These are phyloP conservation scores for Parachaetomium inaequale DNA, from an alignment of 495 filamentous ascomycete genomes.

Conservation along the genomic window DNA sequence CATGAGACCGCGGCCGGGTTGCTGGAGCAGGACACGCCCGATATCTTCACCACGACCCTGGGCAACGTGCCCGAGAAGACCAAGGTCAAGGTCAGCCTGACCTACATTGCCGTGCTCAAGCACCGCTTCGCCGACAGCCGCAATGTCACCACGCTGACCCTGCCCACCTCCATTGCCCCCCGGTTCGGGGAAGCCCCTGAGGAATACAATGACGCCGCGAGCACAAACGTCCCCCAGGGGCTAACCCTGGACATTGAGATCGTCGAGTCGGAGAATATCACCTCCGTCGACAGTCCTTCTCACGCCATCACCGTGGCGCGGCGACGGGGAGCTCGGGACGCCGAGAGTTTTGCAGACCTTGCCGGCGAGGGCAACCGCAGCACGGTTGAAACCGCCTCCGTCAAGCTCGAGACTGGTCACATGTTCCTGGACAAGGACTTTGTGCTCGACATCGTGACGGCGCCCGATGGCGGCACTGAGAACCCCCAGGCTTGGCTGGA, in stretches of 20 bases:
- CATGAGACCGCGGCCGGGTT: conserved; percentile 12
- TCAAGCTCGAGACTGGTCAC: neutral
- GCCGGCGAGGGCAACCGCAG: conserved; percentile 4
- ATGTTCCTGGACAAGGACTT: conserved; percentile 21
- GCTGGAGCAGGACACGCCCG: conserved; percentile 20
- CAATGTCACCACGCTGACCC: conserved; percentile 13
- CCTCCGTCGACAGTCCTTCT: conserved; percentile 10
- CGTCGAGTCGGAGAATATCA: conserved; percentile 11
- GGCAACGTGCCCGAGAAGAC: conserved; percentile 19
- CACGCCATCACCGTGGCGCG: conserved; percentile 7
- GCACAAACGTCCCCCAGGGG: conserved; percentile 1
- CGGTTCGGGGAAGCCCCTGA: conserved; percentile 19
- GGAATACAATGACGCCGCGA: conserved; percentile 13
- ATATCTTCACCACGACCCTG: conserved; percentile 21
- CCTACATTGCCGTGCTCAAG: conserved; percentile 19
- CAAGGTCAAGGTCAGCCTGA: conserved; percentile 16
- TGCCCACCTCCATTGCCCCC: conserved; percentile 19
- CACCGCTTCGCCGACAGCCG: conserved; percentile 15
- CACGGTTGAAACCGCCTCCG: conserved; percentile 10
- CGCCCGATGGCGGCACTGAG: conserved; percentile 1
- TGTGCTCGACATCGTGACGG: conserved; percentile 18
- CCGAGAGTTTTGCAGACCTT: conserved; percentile 16
- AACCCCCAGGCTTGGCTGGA: conserved; percentile 19
- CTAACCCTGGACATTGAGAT: conserved; percentile 12
- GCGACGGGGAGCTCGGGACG: conserved; percentile 1